Evolutionary conservation across 2,329 filamentous ascomycete species (phyloP).

Genomic region (Ophiocordyceps sinensis): DNA sequence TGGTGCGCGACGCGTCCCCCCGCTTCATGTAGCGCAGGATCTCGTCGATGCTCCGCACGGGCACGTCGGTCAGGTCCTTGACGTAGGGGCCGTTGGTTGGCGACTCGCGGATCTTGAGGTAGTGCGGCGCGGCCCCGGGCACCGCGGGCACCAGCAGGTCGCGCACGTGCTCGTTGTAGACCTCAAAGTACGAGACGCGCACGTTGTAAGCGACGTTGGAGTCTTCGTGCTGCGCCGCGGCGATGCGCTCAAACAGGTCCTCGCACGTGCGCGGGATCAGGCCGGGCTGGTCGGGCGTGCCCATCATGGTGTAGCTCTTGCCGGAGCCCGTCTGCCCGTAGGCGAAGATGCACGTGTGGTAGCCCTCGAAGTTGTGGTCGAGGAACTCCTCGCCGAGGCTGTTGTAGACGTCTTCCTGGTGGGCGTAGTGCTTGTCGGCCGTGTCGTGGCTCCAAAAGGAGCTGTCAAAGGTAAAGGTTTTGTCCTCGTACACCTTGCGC

Average conservation of each 20-base stretch:
- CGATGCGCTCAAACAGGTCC: conserved; percentile 88
- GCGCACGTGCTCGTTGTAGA: conserved; percentile 98
- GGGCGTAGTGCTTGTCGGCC: conserved; percentile 70
- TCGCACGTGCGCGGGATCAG: conserved; percentile 92
- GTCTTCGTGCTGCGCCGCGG: conserved; percentile 58
- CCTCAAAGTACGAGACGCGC: conserved; percentile 95
- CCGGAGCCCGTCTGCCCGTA: conserved; percentile 96
- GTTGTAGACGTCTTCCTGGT: conserved; percentile 88
- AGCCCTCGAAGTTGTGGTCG: conserved; percentile 98
- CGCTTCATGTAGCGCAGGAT: conserved; percentile 83
- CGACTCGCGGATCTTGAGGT: conserved; percentile 94
- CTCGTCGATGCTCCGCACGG: conserved; percentile 74
- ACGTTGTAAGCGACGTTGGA: conserved; percentile 95
- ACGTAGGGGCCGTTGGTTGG: conserved; percentile 93
- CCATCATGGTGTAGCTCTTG: conserved; percentile 99
- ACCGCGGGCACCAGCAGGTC: conserved; percentile 70
- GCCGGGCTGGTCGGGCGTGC: conserved; percentile 67
- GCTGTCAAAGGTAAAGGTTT: conserved; percentile 89
- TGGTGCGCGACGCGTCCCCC: conserved; percentile 77
- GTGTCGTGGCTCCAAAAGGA: conserved; percentile 93
- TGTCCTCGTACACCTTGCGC: conserved; percentile 70
- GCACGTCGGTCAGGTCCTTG: conserved; percentile 87
- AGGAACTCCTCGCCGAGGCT: conserved; percentile 90
- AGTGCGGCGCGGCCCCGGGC: conserved; percentile 63
- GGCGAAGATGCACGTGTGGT: conserved; percentile 98